These are phyloP conservation scores for Actinidia arguta DNA, from an alignment of 179 eudicot genomes.

Conservation along the genomic window DNA sequence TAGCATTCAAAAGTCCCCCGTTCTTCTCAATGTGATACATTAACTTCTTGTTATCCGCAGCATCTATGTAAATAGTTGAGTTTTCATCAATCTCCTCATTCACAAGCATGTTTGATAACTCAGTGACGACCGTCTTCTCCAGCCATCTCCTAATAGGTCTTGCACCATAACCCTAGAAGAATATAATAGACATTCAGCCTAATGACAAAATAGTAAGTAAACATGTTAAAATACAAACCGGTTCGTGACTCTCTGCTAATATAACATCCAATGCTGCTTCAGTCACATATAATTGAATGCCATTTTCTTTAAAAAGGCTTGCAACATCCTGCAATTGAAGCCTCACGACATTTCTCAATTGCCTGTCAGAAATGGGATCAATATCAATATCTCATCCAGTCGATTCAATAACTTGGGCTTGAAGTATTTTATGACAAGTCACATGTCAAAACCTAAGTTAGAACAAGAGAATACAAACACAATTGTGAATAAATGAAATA, in stretches of 20 bases:
- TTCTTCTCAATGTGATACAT: too few species aligned
- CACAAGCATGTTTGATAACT: conserved; percentile 80
- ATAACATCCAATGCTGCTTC: conserved; percentile 89
- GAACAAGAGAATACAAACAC: too few species aligned
- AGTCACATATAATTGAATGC: conserved; percentile 86
- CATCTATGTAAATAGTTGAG: conserved; percentile 68
- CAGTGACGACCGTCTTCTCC: conserved; percentile 88
- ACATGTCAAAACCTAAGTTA: not conserved
- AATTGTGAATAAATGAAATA: not conserved
- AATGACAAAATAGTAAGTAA: not conserved
- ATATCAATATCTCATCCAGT: too few species aligned
- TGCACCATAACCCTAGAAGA: conserved; percentile 83
- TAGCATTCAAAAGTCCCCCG: too few species aligned
- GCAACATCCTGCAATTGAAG: too few species aligned
- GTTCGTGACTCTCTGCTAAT: conserved; percentile 86
- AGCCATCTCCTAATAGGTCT: conserved; percentile 93
- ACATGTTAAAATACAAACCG: conserved; percentile 53
- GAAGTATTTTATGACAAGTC: conserved; percentile 62
- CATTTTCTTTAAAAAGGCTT: too few species aligned
- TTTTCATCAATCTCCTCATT: conserved; percentile 85
- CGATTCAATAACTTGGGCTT: not conserved
- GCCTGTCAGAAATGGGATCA: too few species aligned
- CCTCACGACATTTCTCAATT: too few species aligned
- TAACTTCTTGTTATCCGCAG: too few species aligned
- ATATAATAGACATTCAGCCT: not conserved